These are phyloP conservation scores for Fonsecaea pedrosoi DNA, from an alignment of 2,329 filamentous ascomycete genomes.

Conservation along the genomic window DNA sequence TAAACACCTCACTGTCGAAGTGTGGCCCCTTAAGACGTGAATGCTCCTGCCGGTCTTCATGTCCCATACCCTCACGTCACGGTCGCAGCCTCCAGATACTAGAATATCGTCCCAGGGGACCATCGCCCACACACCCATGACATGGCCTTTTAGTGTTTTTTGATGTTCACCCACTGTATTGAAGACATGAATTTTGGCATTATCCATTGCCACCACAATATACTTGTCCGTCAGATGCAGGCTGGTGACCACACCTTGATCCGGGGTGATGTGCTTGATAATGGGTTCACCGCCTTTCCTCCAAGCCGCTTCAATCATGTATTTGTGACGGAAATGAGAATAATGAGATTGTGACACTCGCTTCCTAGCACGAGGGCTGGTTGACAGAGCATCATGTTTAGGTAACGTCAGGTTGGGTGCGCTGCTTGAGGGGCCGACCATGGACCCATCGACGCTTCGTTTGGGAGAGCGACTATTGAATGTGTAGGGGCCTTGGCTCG, in stretches of 20 bases:
- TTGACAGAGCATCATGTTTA: slow-evolving; percentile 28
- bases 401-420: slow-evolving; percentile 55
- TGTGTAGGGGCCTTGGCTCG: slow-evolving; percentile 57
- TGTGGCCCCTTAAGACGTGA: slow-evolving; percentile 89
- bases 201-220: slow-evolving; percentile 96
- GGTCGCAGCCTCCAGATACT: slow-evolving; percentile 94
- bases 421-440: slow-evolving; percentile 52
- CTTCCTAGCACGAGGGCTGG: slow-evolving; percentile 44
- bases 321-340: slow-evolving; percentile 96
- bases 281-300: slow-evolving; percentile 85
- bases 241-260: slow-evolving; percentile 96
- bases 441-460: slow-evolving; percentile 35
- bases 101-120: slow-evolving; percentile 95
- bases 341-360: slow-evolving; percentile 83
- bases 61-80: slow-evolving; percentile 97
- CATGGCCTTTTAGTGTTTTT: slow-evolving; percentile 89
- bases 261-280: slow-evolving; percentile 87
- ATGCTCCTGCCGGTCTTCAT: slow-evolving; percentile 82
- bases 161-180: slow-evolving; percentile 87
- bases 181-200: slow-evolving; percentile 98
- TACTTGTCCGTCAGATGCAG: slow-evolving; percentile 93
- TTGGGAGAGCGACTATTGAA: slow-evolving; percentile 33
- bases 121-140: slow-evolving; percentile 99
- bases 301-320: slow-evolving; percentile 97
- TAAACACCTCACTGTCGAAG: slow-evolving; percentile 92